Evolutionary conservation across 768 basidiomycete genomes (phyloP), one percentile per base, ranked within the genome.

Genomic region (Hemileccinum impolitum): DNA sequence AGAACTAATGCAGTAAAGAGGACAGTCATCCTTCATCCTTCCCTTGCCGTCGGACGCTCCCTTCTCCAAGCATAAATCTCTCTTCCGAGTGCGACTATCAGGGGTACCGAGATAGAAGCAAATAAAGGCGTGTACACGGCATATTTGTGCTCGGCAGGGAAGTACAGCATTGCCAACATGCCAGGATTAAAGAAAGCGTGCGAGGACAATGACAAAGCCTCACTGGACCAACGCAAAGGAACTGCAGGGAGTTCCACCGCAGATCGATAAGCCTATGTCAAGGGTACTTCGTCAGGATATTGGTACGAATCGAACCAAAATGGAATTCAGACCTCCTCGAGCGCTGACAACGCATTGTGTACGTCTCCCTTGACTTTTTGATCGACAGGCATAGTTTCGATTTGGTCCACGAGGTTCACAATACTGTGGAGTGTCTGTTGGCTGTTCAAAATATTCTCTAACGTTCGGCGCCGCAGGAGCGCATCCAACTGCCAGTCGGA

Each of bases 141-240:
- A 65, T 93, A 94, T 64, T 90, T 97, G 73, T 98, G 96, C 63
- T 98, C 96, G 17, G 92, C 85, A 18, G 96, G 96, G 70, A 98
- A 98, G 69, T 99, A 99, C 18, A 99, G 75, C 63, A 97, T 70
- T 13, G 92, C 94, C 57, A 98, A 71, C 94, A 98, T 96, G 17
- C 88, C 90, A 0, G 95, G 96, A 66, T 93, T 90, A 72, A 96
- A 98, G 75, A 96, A 98, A 4, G 96, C 95, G 36, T 84, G 78
- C 2, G 87, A 90, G 11, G 92, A 80, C 31, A 84, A 73, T 0
- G 74, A 75, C 39, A 82, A 66, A 0, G 91, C 89, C 48, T 72
- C 65, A 13, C 78, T 75, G 2, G 90, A 90, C 61, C 80, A 74
- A 23, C 66, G 66, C 38, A 91, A 75, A 4, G 83, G 72, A 46